These are phyloP conservation scores for Candida pseudoviswanathii DNA, from an alignment of 1,139 yeast species.

Conservation along the genomic window DNA sequence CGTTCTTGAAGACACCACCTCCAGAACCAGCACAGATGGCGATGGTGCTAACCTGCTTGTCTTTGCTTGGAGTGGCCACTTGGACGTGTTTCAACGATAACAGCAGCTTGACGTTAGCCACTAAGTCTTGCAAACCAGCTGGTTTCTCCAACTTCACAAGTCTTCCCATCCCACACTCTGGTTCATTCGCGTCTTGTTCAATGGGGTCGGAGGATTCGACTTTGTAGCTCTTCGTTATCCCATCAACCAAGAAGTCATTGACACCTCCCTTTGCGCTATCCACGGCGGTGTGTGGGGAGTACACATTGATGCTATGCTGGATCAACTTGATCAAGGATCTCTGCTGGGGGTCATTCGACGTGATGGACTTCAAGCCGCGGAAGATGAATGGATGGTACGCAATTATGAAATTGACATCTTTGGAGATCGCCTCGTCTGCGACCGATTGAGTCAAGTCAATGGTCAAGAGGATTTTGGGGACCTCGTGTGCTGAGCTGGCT, in stretches of 20 bases:
- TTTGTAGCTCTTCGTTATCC: constrained; percentile 41
- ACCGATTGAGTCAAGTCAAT: constrained; percentile 85
- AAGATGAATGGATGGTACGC: constrained; percentile 97
- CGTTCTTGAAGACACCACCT: constrained; percentile 62
- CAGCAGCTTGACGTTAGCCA: constrained; percentile 55
- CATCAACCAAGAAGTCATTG: constrained; percentile 83
- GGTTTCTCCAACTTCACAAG: constrained; percentile 52
- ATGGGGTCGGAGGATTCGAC: constrained; percentile 30
- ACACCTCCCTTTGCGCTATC: constrained; percentile 94
- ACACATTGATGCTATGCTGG: constrained; percentile 78
- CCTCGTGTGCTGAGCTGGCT: constrained; percentile 29
- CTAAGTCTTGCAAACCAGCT: constrained; percentile 45
- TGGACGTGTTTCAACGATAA: constrained; percentile 62
- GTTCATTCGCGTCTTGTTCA: constrained; percentile 25
- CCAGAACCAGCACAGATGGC: constrained; percentile 99
- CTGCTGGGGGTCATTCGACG: constrained; percentile 76
- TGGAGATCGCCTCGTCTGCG: constrained; percentile 76
- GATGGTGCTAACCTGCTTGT: constrained; percentile 39
- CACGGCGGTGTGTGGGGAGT: constrained; percentile 94
- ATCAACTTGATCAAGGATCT: constrained; percentile 70
- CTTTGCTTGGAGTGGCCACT: constrained; percentile 52
- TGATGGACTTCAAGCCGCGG: constrained; percentile 79
- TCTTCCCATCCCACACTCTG: constrained; percentile 84
- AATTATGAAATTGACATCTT: constrained; percentile 56
- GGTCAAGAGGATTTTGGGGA: constrained; percentile 61